Evolutionary conservation across 2,329 filamentous ascomycete genomes (phyloP), one percentile per base, ranked within the genome.

Genomic region (Zalaria sp.): DNA sequence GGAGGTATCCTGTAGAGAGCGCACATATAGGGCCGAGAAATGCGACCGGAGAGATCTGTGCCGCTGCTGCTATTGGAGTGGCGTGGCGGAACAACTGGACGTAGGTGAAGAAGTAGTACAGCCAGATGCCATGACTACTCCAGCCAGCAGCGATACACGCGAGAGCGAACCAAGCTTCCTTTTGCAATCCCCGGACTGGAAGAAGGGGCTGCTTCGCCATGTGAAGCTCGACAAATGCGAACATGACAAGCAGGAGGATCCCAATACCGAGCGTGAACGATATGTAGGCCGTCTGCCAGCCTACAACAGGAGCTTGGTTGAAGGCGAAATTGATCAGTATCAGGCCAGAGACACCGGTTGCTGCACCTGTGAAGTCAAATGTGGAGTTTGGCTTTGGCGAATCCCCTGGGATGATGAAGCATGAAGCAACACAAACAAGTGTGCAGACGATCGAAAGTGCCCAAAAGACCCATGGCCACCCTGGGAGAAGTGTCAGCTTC

Each of bases 21-120:
- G 65, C 63, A 1, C 68, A 68, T 1, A 56, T 42, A 2, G 65
- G 59, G 1, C 69, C 68, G 0, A 57, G 57, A 1, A 68, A 40
- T 0, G 64, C 59, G 0, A 63, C 64, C 0, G 65, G 68, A 1
- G 60, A 56, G 46, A 68, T 63, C 53, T 45, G 39, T 25, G 39
- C 39, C 7, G 43, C 43, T 7, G 43, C 40, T 5, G 34, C 25
- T 8, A 45, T 41, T 27, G 43, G 35, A n/a, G 27, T 38, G 11
- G 39, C 31, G 18, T 34, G 26, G 1, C 43, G 40, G 27, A 39
- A 37, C 3, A 32, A 27, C 35, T 38, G 39, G 18, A 43, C 37
- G 43, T 49, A 49, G 27, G 43, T 32, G 37, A 44, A 50, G 27
- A 49, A 41, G 47, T 49, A 50, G 41, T 49, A 50, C 31, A 47